Base-by-base conservation (phyloP, 2,329 filamentous ascomycete genomes). In the Stachybotrys elegans region DNA sequence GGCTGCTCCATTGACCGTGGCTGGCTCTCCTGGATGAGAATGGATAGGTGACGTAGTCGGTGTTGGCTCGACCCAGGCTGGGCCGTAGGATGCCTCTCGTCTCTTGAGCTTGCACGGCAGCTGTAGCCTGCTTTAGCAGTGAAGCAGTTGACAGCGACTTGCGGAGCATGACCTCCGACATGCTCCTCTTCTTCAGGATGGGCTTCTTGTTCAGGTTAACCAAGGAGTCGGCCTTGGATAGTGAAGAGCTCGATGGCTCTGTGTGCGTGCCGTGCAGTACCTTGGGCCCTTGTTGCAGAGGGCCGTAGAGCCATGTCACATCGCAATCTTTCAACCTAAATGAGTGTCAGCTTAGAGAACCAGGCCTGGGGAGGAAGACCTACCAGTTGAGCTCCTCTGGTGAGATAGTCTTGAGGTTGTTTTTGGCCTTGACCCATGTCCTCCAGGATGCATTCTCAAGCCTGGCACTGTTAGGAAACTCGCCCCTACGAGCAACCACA, bases 361-460 rank as follows among this genome's bases (percentile, higher is more conserved):
- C 40, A n/a, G n/a, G n/a, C n/a, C n/a, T 45, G 39, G 17, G 25
- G 17, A 38, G 11, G 31, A 16, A 13, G 5, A 73, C 82, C 57
- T 68, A 95, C 92, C 93, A 98, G 67, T 97, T 95, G 44, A 98
- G 72, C 2, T 85, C 88, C 65, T 96, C 91, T 4, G 93, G 90
- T 7, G 89, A 90, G 19, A 97, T 82, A 0, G 92, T 97, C 60
- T 82, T 84, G 40, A 97, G 73, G 32, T 86, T 81, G 63, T 94
- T 86, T 67, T 95, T 95, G 40, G 86, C 78, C 67, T 97, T 97
- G 61, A 88, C 86, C 93, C 93, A 97, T 1, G 90, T 93, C 61
- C 93, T 79, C 93, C 93, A 98, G 1, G 90, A 95, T 4, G 93
- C 93, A 65, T 98, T 97, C 65, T 97, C 93, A 22, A 97, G 68